Evolutionary conservation across 2,329 filamentous ascomycete species (phyloP), one percentile per base, ranked within the genome.

Genomic region (Verticillium zaregamsianum): DNA sequence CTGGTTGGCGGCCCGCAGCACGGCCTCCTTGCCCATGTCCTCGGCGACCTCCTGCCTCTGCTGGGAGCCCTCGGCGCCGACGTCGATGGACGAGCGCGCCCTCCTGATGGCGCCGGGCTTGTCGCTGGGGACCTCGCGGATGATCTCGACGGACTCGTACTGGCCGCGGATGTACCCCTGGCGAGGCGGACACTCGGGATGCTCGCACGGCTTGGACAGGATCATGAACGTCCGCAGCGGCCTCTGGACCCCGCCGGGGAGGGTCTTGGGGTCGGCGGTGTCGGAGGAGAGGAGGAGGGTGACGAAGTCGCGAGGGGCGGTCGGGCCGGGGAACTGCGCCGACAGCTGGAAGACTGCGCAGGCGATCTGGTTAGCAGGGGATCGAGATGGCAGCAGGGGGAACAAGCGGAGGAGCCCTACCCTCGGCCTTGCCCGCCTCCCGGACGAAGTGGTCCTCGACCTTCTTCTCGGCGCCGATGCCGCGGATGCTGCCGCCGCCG

Each of bases 121-220:
- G 54, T 80, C 78, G 11, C 87, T 72, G 0, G 88, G 89, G 15
- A 97, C 84, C 74, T 98, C 93, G 58, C 93, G 83, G 62, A 97
- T 93, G 66, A 97, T 82, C 75, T 98, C 94, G 17, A 97, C 90
- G 1, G 91, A 96, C 77, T 97, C 93, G 68, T 97, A 98, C 65
- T 88, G 83, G 3, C 93, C 94, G 49, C 92, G 84, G 57, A 97
- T 91, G 72, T 89, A 94, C 17, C 91, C 91, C 62, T 85, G 77
- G 11, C 89, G 82, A 14, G 83, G 82, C 23, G 89, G 88, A 37
- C 90, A 89, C 62, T 92, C 86, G 0, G 89, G 87, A 72, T 97
- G 93, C 23, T 83, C 75, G 69, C 92, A 91, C 1, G 94, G 94
- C 73, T 90, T 93, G 2, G 93, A 97, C 3, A 97, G 85, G 60